Evolutionary conservation across 805 yeast species (phyloP).

Genomic region (Candida namnaoensis): DNA sequence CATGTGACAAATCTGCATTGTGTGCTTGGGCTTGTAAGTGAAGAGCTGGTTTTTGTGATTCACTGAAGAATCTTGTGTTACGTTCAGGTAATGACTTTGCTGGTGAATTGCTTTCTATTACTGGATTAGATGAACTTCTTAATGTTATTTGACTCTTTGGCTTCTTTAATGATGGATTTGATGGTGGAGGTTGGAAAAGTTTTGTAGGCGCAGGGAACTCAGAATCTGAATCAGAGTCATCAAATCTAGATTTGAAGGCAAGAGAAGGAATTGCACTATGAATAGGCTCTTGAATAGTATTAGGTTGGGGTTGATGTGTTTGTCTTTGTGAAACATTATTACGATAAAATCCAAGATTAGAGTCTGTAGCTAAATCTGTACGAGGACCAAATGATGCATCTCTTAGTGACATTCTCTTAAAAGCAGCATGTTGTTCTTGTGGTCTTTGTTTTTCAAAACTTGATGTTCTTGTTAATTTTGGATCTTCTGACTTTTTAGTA

Average conservation of each 20-base stretch:
- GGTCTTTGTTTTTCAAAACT: constrained; percentile 46
- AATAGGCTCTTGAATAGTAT: constrained; percentile 1
- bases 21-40: constrained; percentile 1
- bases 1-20: not conserved
- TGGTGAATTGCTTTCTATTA: constrained; percentile 11
- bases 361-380: constrained; percentile 9
- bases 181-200: constrained; percentile 11
- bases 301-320: constrained; percentile 4
- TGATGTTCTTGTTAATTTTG: constrained; percentile 24
- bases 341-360: constrained; percentile 16
- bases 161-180: constrained; percentile 11
- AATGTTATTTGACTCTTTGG: constrained; percentile 16
- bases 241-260: constrained; percentile 44
- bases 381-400: constrained; percentile 16
- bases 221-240: constrained; percentile 56
- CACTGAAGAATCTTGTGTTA: constrained; percentile 20
- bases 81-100: constrained; percentile 18
- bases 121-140: constrained; percentile 18
- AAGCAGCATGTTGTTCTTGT: constrained; percentile 23
- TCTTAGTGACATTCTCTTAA: constrained; percentile 27
- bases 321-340: constrained; percentile 13
- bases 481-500: constrained; percentile 35
- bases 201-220: constrained; percentile 20
- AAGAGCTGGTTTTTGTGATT: constrained; percentile 10
- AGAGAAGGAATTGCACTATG: not conserved